phyloP scores from a whole-genome alignment of 1,284 basidiomycete species.

The Heterobasidion parviporum region DNA sequence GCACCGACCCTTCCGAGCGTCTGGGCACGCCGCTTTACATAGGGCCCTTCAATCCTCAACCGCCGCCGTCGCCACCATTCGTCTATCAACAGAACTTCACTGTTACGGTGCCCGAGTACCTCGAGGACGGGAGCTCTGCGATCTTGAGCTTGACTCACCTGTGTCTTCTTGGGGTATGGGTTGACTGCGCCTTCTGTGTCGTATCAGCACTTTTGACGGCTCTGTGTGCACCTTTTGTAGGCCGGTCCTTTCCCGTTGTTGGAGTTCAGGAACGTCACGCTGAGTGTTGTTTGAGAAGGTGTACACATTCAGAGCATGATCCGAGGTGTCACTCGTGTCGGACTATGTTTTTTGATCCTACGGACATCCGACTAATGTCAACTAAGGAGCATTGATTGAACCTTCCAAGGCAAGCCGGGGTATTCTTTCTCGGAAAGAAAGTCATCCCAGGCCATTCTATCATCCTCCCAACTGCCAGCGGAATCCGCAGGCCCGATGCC shows the following conservation, averaged over 20 bases:
- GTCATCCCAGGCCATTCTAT: too few species aligned
- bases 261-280: constrained; percentile 3
- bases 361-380: too few species aligned
- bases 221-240: not conserved
- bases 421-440: too few species aligned
- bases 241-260: constrained; percentile 5
- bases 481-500: too few species aligned
- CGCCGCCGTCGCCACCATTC: constrained; percentile 11
- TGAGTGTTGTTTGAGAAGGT: not conserved
- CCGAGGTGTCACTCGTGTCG: not conserved
- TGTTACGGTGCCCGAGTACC: constrained; percentile 28
- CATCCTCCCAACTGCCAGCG: too few species aligned
- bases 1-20: constrained; percentile 21
- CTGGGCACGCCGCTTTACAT: constrained; percentile 37
- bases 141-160: constrained; percentile 35
- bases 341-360: too few species aligned
- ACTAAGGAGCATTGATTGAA: too few species aligned
- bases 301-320: not conserved
- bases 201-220: not conserved
- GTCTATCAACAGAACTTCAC: constrained; percentile 43
- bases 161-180: constrained; percentile 33
- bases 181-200: not conserved
- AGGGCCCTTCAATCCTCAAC: constrained; percentile 33
- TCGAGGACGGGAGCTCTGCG: constrained; percentile 21
- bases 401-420: too few species aligned